Conservation (phyloP, 257 asterid species). For the Primulina eburnea region DNA sequence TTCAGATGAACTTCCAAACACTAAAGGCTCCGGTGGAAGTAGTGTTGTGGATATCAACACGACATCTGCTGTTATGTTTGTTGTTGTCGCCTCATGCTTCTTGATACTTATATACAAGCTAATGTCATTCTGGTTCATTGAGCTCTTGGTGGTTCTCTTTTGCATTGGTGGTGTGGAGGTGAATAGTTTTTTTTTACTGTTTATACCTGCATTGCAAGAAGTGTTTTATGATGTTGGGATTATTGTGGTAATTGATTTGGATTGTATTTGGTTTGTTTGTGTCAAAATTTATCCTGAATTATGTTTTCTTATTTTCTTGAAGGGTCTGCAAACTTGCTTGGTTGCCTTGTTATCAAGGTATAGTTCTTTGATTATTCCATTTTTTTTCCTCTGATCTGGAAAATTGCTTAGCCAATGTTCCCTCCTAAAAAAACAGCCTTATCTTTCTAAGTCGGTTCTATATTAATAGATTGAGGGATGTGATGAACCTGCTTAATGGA, state of each 20-base stretch:
- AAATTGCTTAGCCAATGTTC: constrained; percentile 3
- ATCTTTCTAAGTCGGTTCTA: not conserved
- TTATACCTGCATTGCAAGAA: not conserved
- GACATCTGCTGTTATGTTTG: constrained; percentile 68
- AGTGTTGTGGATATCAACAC: constrained; percentile 73
- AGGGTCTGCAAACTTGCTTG: constrained; percentile 88
- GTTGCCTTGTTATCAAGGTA: constrained; percentile 77
- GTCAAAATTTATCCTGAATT: constrained; percentile 8
- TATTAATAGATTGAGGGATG: not conserved
- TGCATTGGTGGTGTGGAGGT: constrained; percentile 95
- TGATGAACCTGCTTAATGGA: not conserved
- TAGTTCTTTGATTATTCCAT: not conserved
- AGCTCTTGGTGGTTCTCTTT: constrained; percentile 74
- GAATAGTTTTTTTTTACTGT: constrained; percentile 17
- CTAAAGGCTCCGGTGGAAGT: constrained; percentile 46
- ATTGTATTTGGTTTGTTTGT: not conserved
- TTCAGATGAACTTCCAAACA: constrained; percentile 50
- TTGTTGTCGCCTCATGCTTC: constrained; percentile 80
- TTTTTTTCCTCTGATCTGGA: constrained; percentile 13
- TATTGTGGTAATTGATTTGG: not conserved
- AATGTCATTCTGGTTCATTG: constrained; percentile 85
- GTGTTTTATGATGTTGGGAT: not conserved
- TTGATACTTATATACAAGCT: constrained; percentile 70
- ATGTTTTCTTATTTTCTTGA: constrained; percentile 26
- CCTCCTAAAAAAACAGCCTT: constrained; percentile 3